phyloP scores from a whole-genome alignment of 306 rosid species.

The Vachellia pachyceras region DNA sequence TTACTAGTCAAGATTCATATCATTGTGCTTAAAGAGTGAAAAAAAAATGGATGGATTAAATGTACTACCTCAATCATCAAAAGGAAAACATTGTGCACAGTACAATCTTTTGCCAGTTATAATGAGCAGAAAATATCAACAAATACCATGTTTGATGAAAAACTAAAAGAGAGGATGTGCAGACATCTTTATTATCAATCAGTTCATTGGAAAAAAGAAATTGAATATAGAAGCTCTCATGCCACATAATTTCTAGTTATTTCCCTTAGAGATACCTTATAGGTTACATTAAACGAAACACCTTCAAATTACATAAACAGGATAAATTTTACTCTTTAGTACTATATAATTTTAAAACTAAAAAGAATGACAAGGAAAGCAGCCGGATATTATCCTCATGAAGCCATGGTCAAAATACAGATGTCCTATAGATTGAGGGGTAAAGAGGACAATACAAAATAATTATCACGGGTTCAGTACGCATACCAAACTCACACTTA shows the following conservation, averaged over 20 bases:
- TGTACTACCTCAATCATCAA: not conserved
- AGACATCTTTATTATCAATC: not conserved
- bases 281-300: slow-evolving; percentile 20
- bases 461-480: not conserved
- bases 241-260: slow-evolving; percentile 5
- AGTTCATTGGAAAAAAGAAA: not conserved
- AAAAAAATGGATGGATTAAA: not conserved
- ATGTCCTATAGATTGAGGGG: slow-evolving; percentile 12
- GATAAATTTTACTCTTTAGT: not conserved
- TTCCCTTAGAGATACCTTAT: not conserved
- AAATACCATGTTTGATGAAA: not conserved
- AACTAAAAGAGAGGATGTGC: not conserved
- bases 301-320: slow-evolving; percentile 19
- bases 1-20: slow-evolving; percentile 12
- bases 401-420: slow-evolving; percentile 21
- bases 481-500: not conserved
- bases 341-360: not conserved
- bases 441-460: slow-evolving; percentile 12
- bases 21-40: not conserved
- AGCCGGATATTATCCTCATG: not conserved
- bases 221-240: slow-evolving; percentile 6
- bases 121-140: slow-evolving; percentile 12
- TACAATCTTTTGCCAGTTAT: slow-evolving; percentile 6
- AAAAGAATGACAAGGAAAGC: not conserved
- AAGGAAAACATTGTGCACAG: not conserved